Conservation (phyloP, 78 protist genomes). For the Speleostelium caveatum region DNA sequence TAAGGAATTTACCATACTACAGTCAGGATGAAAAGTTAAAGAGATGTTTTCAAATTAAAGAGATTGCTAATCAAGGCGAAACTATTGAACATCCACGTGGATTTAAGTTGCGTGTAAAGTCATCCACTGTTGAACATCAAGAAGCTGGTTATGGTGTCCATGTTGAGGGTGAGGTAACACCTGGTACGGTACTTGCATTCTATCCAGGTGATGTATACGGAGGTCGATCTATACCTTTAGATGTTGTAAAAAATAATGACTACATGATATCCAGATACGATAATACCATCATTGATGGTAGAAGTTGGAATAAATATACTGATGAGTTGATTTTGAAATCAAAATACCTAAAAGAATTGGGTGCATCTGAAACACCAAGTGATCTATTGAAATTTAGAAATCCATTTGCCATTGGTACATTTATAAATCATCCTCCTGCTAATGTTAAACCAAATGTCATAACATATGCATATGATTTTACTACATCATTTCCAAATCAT, state of each 20-base stretch:
- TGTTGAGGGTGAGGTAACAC: slow-evolving; percentile 31
- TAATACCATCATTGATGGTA: slow-evolving; percentile 60
- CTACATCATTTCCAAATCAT: slow-evolving; percentile 17
- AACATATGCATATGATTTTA: slow-evolving; percentile 13
- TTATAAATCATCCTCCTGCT: slow-evolving; percentile 74
- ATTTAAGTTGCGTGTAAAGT: slow-evolving; percentile 10
- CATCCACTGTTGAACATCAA: slow-evolving; percentile 28
- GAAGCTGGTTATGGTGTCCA: slow-evolving; percentile 73
- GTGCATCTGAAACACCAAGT: neutral
- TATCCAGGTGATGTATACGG: slow-evolving; percentile 56
- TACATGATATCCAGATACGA: slow-evolving; percentile 70
- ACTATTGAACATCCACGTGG: slow-evolving; percentile 55
- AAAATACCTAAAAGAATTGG: slow-evolving; percentile 1
- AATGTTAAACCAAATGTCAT: slow-evolving; percentile 37
- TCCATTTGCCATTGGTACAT: slow-evolving; percentile 76
- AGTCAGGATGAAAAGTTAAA: slow-evolving; percentile 38
- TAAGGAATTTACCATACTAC: slow-evolving; percentile 25
- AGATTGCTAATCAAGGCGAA: slow-evolving; percentile 10
- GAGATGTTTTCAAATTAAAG: slow-evolving; percentile 23
- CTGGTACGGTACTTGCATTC: slow-evolving; percentile 66
- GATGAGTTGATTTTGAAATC: slow-evolving; percentile 12
- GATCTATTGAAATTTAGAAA: slow-evolving; percentile 23
- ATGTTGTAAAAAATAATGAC: slow-evolving; percentile 17
- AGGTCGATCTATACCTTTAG: neutral
- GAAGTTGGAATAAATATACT: slow-evolving; percentile 24